A percentile compares a stretch with the other conserved stretches of the same genome.
Conservation (phyloP, 2,329 filamentous ascomycete genomes). For the Colletotrichum incanum region DNA sequence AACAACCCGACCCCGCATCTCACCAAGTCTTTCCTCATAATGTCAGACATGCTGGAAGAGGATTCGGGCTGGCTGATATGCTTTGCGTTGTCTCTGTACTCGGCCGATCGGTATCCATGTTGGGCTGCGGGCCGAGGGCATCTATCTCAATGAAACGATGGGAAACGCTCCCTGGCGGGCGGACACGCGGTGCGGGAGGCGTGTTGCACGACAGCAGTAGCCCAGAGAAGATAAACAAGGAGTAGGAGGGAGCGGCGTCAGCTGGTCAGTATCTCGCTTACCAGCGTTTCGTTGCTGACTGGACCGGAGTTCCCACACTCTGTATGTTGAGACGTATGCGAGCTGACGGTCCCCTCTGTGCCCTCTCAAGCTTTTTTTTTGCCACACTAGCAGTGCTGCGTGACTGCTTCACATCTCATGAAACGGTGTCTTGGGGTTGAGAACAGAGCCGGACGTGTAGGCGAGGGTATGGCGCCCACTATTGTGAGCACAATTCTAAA, state of each 20-base stretch:
- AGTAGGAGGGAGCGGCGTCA: not conserved
- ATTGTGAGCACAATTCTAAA: too few relatives aligned
- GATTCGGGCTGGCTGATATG: not conserved
- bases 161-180: not conserved
- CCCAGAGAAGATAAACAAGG: not conserved
- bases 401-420: not conserved
- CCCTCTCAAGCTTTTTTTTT: too few relatives aligned
- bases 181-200: not conserved
- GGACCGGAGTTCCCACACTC: not conserved
- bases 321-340: not conserved
- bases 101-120: not conserved
- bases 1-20: constrained; percentile 21
- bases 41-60: not conserved
- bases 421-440: too few relatives aligned
- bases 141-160: not conserved
- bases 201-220: not conserved
- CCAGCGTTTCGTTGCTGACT: not conserved
- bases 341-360: not conserved
- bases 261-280: not conserved
- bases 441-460: not conserved
- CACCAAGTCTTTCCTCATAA: not conserved
- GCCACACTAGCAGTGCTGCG: not conserved
- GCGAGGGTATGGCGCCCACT: too few relatives aligned
- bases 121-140: not conserved
- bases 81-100: not conserved